A percentile compares a stretch with the other conserved stretches of the same genome.
Conservation (phyloP, 257 asterid genomes). For the Jaltomata sinuosa region DNA sequence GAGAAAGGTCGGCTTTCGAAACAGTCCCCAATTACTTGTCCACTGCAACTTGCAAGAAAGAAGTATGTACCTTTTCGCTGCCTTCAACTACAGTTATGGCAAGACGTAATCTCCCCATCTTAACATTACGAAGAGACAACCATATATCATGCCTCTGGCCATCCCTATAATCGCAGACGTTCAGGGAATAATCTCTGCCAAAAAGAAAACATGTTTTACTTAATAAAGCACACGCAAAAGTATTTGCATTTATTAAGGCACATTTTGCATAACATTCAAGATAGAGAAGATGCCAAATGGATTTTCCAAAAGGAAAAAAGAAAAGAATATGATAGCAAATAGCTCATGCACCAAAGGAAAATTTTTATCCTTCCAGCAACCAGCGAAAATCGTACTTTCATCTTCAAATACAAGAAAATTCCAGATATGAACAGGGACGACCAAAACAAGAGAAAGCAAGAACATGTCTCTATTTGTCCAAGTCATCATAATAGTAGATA, state of each 20-base stretch:
- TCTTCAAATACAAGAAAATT: background rate
- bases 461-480: background rate
- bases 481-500: background rate
- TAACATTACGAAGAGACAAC: slow-evolving; percentile 76
- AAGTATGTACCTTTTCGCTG: slow-evolving; percentile 46
- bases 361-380: background rate
- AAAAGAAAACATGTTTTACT: background rate
- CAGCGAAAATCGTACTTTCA: background rate
- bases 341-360: background rate
- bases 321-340: background rate
- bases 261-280: background rate
- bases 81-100: slow-evolving; percentile 64
- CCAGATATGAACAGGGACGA: background rate
- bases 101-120: slow-evolving; percentile 76
- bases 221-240: background rate
- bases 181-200: slow-evolving; percentile 57
- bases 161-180: slow-evolving; percentile 51
- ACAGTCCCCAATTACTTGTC: background rate
- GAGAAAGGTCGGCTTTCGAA: background rate
- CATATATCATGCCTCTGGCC: slow-evolving; percentile 87
- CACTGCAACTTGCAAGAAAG: background rate
- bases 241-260: background rate
- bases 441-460: background rate
- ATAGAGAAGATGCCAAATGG: background rate
- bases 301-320: background rate